Conservation (phyloP, 2,329 filamentous ascomycete species). For the Chaetothyriales sp. region DNA sequence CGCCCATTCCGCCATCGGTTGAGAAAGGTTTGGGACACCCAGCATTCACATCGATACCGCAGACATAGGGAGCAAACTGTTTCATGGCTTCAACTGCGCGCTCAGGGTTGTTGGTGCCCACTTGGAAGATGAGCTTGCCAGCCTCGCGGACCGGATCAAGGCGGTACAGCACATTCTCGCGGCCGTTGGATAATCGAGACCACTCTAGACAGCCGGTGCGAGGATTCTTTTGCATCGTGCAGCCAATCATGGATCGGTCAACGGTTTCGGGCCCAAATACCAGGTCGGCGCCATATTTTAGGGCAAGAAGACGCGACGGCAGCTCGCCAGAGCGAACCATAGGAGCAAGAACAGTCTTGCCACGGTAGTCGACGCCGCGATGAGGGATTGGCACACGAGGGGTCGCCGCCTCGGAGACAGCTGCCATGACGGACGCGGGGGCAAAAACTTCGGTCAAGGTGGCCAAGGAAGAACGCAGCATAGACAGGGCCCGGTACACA, state of each 20-base stretch:
- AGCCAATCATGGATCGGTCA: constrained; percentile 81
- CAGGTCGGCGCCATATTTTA: constrained; percentile 90
- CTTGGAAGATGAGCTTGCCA: constrained; percentile 68
- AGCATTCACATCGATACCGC: constrained; percentile 90
- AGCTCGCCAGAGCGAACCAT: constrained; percentile 98
- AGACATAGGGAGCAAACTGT: constrained; percentile 72
- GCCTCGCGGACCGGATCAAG: constrained; percentile 65
- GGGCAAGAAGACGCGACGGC: constrained; percentile 70
- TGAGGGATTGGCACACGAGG: constrained; percentile 69
- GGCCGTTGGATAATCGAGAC: constrained; percentile 58
- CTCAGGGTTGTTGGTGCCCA: constrained; percentile 72
- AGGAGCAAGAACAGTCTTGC: constrained; percentile 84
- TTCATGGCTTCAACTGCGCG: constrained; percentile 71
- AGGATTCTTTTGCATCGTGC: constrained; percentile 60
- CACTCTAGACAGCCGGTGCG: constrained; percentile 71
- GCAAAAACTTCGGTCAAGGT: constrained; percentile 5
- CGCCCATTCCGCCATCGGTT: constrained; percentile 87
- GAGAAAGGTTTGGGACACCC: constrained; percentile 98
- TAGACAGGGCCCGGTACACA: constrained; percentile 12
- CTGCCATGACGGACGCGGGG: neutral
- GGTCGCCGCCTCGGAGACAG: constrained; percentile 7
- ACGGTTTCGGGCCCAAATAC: constrained; percentile 98
- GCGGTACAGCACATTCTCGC: constrained; percentile 64
- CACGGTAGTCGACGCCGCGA: constrained; percentile 82
- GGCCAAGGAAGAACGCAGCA: constrained; percentile 13